Evolutionary conservation across 2,329 filamentous ascomycete genomes (phyloP).

Genomic region (Fusarium fujikuroi): DNA sequence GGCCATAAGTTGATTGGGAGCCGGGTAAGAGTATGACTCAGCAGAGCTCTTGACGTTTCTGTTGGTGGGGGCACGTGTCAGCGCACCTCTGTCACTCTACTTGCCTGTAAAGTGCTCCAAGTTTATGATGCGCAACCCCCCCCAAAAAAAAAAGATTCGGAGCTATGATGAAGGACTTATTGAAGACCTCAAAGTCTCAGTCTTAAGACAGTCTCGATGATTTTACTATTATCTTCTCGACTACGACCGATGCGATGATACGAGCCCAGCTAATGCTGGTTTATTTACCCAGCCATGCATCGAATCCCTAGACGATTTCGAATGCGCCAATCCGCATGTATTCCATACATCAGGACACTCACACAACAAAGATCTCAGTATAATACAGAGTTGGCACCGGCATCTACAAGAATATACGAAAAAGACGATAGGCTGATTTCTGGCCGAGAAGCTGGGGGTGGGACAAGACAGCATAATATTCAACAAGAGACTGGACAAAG

Average conservation of each 20-base stretch:
- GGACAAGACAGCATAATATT: slow-evolving; percentile 4
- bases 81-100: neutral
- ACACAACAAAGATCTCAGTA: slow-evolving; percentile 9
- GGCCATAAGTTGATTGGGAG: slow-evolving; percentile 52
- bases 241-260: slow-evolving; percentile 39
- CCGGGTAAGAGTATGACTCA: slow-evolving; percentile 49
- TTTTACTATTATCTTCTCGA: neutral
- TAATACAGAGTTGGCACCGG: slow-evolving; percentile 32
- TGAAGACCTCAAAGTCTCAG: neutral
- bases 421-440: slow-evolving; percentile 6
- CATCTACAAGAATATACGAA: slow-evolving; percentile 6
- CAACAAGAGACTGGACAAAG: slow-evolving; percentile 30
- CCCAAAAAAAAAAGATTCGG: slow-evolving; percentile 24
- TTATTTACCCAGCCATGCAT: slow-evolving; percentile 47
- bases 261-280: slow-evolving; percentile 28
- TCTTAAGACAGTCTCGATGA: slow-evolving; percentile 2
- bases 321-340: slow-evolving; percentile 22
- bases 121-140: slow-evolving; percentile 19
- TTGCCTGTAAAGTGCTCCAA: slow-evolving; percentile 1
- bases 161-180: slow-evolving; percentile 6
- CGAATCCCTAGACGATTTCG: slow-evolving; percentile 34
- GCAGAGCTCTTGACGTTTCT: slow-evolving; percentile 38
- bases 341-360: slow-evolving; percentile 6
- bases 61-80: slow-evolving; percentile 42
- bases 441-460: slow-evolving; percentile 8